These are phyloP conservation scores for Lactarius akahatsu DNA, from an alignment of 768 basidiomycete species.

Conservation along the genomic window DNA sequence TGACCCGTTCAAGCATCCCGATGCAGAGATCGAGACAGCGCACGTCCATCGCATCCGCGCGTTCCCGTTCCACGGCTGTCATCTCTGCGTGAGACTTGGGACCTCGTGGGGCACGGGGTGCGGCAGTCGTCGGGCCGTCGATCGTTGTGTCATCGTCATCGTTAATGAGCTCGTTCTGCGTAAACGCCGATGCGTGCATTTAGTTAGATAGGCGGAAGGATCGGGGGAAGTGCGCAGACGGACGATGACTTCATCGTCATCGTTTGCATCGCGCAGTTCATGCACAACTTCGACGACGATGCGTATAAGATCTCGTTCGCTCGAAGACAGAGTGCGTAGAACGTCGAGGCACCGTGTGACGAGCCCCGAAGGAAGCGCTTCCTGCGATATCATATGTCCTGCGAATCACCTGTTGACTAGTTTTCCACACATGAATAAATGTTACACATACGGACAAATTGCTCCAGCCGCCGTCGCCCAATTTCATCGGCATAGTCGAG, in stretches of 20 bases:
- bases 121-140: conserved; percentile 33
- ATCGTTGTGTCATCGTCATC: conserved; percentile 40
- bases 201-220: not conserved
- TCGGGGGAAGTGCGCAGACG: not conserved
- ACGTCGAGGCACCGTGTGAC: conserved; percentile 81
- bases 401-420: conserved; percentile 7
- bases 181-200: not conserved
- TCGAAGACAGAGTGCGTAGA: conserved; percentile 64
- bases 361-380: conserved; percentile 64
- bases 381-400: conserved; percentile 82
- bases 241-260: conserved; percentile 38
- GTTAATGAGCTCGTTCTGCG: conserved; percentile 31
- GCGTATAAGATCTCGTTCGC: conserved; percentile 82
- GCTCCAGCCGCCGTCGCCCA: conserved; percentile 84
- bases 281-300: conserved; percentile 87
- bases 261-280: conserved; percentile 63
- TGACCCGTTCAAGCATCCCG: conserved; percentile 83
- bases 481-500: conserved; percentile 93
- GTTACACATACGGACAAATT: conserved; percentile 67
- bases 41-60: conserved; percentile 64
- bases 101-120: conserved; percentile 29
- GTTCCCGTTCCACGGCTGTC: conserved; percentile 57
- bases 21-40: conserved; percentile 75
- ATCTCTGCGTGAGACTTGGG: conserved; percentile 43
- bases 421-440: not conserved